Percentiles rank a stretch among this genome's conserved stretches.
phyloP scores from a whole-genome alignment of 305 asterid species.

The Solanum hybrid region DNA sequence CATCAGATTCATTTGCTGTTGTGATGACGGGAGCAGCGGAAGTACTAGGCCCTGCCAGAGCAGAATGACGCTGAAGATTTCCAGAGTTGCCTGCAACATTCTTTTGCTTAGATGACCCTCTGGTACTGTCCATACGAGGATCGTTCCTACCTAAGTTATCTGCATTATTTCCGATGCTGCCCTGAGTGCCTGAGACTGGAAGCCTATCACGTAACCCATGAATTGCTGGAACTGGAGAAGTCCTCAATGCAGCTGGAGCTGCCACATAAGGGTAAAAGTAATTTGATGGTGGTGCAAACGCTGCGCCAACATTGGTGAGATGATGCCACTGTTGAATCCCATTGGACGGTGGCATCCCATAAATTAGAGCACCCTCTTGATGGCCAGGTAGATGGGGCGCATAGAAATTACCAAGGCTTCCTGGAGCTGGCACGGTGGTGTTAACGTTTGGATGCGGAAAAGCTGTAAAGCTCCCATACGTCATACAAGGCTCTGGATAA shows the following conservation, averaged over 20 bases:
- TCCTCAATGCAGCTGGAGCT: conserved; percentile 35
- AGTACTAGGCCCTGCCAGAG: conserved; percentile 49
- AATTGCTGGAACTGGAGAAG: conserved; percentile 34
- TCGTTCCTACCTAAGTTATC: conserved; percentile 33
- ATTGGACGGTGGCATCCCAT: conserved; percentile 38
- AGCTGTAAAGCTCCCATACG: conserved; percentile 32
- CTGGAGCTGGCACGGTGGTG: conserved; percentile 17
- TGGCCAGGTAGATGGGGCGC: conserved; percentile 44
- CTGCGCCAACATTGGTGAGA: conserved; percentile 33
- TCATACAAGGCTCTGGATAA: conserved; percentile 13
- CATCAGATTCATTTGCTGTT: neutral
- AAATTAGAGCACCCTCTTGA: conserved; percentile 35
- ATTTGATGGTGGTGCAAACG: conserved; percentile 35
- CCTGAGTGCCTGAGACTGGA: conserved; percentile 1
- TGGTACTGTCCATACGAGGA: conserved; percentile 30
- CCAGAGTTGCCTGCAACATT: conserved; percentile 37
- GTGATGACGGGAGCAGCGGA: conserved; percentile 26
- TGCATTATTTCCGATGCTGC: conserved; percentile 34
- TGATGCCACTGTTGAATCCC: conserved; percentile 36
- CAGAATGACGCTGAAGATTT: conserved; percentile 28
- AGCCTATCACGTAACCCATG: neutral
- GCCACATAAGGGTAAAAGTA: conserved; percentile 43
- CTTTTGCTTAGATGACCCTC: conserved; percentile 44
- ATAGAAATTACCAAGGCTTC: conserved; percentile 33
- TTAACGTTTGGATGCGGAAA: conserved; percentile 49